phyloP scores from a whole-genome alignment of 2,329 filamentous ascomycete species.

The Phaeosphaeria sp. region DNA sequence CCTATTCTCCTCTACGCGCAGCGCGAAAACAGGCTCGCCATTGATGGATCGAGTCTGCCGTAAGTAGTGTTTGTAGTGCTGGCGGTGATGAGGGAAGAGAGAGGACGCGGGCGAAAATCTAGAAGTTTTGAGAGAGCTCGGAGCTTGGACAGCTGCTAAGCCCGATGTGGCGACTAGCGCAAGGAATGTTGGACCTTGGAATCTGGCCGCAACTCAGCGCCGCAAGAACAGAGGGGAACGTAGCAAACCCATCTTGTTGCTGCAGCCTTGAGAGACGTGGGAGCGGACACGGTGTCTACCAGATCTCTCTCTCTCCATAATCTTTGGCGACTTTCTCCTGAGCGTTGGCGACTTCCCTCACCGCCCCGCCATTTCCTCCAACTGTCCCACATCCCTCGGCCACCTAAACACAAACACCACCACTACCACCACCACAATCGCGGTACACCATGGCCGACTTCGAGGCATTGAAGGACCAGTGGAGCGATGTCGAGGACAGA shows the following conservation, averaged over 20 bases:
- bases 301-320: not conserved
- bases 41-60: slow-evolving; percentile 58
- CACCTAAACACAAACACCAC: slow-evolving; percentile 6
- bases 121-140: slow-evolving; percentile 31
- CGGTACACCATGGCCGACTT: slow-evolving; percentile 74
- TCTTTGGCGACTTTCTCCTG: slow-evolving; percentile 5
- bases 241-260: slow-evolving; percentile 19
- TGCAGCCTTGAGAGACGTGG: slow-evolving; percentile 16
- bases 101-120: slow-evolving; percentile 46
- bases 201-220: slow-evolving; percentile 42
- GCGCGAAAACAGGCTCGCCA: slow-evolving; percentile 70
- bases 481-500: slow-evolving; percentile 94
- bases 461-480: slow-evolving; percentile 92
- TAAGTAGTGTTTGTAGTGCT: slow-evolving; percentile 66
- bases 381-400: slow-evolving; percentile 28
- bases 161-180: slow-evolving; percentile 15
- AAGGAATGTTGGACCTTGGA: slow-evolving; percentile 30
- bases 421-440: slow-evolving; percentile 13
- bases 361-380: slow-evolving; percentile 36
- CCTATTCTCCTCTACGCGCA: slow-evolving; percentile 67
- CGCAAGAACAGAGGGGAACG: slow-evolving; percentile 31
- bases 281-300: slow-evolving; percentile 20
- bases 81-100: slow-evolving; percentile 57
- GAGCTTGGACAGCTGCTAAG: slow-evolving; percentile 28
- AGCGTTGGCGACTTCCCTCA: slow-evolving; percentile 15